Base-by-base conservation (phyloP, 306 rosid genomes). In the Quercus variabilis region DNA sequence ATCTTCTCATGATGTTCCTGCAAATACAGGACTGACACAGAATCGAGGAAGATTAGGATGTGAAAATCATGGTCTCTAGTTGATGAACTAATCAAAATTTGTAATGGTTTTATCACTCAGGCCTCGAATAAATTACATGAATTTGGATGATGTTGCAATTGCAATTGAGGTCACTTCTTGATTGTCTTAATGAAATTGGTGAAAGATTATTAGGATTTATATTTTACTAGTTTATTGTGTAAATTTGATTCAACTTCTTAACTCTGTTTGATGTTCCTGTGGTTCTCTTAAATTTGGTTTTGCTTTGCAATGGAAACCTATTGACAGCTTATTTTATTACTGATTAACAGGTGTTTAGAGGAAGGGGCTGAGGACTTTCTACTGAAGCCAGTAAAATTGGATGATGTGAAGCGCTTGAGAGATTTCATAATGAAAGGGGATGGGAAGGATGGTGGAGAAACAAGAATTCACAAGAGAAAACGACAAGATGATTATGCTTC, bases 281-380 rank as follows among this genome's bases (percentile, higher is more conserved):
- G 33, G 18, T 59, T 21, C 2, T n/a, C 51, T 38, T 55, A 28
- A 5, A 21, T 62, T 75, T 51, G 23, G 3, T 70, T 38, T 58
- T 6, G 13, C 30, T 4, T 58, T 56, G 30, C 25, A 31, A 12
- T 73, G 20, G 54, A 65, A 54, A 41, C 23, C 60, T 72, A 57
- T 76, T 69, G 73, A 70, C 15, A 56, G 68, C 55, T 82, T 35
- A 18, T 54, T 56, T 38, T 21, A 19, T 15, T 25, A 57, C 31
- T 56, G 19, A 73, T 74, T 55, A n/a, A 2, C 87, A 95, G 99
- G 11, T 95, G 99, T 78, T 79, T 95, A 62, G 97, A 95, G 89
- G 99, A 93, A 93, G 99, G 99, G 71, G 99, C 99, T 6, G 94
- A 95, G 79, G 99, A 91, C 15, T 95, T 87, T 63, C 84, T 95